Conservation (phyloP, 2,329 filamentous ascomycete genomes). For the Aureobasidium zeae region DNA sequence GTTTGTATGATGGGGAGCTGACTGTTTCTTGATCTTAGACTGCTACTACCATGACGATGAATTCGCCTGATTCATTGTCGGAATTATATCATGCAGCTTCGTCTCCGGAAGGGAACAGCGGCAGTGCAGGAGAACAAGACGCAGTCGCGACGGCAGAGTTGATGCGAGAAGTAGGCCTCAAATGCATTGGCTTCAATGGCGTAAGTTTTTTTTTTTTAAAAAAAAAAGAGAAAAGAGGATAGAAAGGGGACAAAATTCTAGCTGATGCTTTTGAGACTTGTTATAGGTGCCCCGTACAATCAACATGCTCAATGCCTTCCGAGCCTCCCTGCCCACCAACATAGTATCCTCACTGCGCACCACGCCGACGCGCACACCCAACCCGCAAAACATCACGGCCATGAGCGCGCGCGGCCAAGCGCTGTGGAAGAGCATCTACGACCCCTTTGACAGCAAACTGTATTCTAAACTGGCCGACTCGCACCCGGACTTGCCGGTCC, state of each 20-base stretch:
- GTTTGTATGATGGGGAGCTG: neutral
- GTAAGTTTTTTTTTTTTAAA: constrained; percentile 31
- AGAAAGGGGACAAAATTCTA: neutral
- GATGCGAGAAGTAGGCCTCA: constrained; percentile 66
- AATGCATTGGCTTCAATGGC: constrained; percentile 72
- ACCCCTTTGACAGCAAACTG: constrained; percentile 63
- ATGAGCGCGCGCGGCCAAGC: constrained; percentile 50
- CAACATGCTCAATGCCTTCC: constrained; percentile 69
- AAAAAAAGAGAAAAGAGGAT: neutral
- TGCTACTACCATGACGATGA: constrained; percentile 76
- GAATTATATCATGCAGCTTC: constrained; percentile 47
- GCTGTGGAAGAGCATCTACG: constrained; percentile 71
- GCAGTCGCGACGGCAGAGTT: constrained; percentile 53
- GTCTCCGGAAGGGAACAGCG: constrained; percentile 19
- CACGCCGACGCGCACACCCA: constrained; percentile 46
- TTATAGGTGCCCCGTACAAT: constrained; percentile 73
- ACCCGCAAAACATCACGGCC: constrained; percentile 36
- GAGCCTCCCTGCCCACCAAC: constrained; percentile 49
- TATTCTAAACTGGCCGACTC: constrained; percentile 60
- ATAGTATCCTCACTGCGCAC: constrained; percentile 48
- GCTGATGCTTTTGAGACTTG: neutral
- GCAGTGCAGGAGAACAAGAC: too few species aligned
- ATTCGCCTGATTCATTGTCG: constrained; percentile 67
- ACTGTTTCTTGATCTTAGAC: too few species aligned
- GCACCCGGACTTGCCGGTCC: constrained; percentile 73